Conservation (phyloP, 768 basidiomycete species). For the Leccinum obscurum region DNA sequence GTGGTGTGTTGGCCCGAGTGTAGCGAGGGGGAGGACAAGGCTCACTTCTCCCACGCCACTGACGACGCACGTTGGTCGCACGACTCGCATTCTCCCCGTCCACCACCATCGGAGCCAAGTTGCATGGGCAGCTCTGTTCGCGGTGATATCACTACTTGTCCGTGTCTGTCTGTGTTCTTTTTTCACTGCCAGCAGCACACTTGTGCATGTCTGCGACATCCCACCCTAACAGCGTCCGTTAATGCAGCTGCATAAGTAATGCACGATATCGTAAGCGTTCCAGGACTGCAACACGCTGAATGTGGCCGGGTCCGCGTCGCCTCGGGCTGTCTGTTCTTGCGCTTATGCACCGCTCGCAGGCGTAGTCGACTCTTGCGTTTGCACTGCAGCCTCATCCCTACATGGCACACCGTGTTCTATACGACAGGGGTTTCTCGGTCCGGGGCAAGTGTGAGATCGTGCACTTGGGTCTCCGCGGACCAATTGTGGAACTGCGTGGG, state of each 20-base stretch:
- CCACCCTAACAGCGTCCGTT: slow-evolving; percentile 9
- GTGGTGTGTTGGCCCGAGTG: slow-evolving; percentile 11
- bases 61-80: slow-evolving; percentile 5
- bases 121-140: neutral
- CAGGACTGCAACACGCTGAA: slow-evolving; percentile 1
- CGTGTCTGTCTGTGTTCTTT: neutral
- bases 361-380: slow-evolving; percentile 1
- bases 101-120: slow-evolving; percentile 5
- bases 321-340: slow-evolving; percentile 7
- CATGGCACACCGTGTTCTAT: neutral
- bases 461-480: slow-evolving; percentile 27
- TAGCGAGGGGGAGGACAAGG: slow-evolving; percentile 16
- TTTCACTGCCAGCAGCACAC: neutral
- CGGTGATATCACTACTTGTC: neutral
- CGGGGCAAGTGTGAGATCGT: slow-evolving; percentile 8
- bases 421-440: slow-evolving; percentile 7
- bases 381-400: neutral
- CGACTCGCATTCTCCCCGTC: neutral
- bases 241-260: neutral
- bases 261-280: slow-evolving; percentile 2
- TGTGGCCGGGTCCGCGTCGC: slow-evolving; percentile 2
- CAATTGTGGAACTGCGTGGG: slow-evolving; percentile 15
- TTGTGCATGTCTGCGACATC: neutral
- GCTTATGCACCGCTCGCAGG: slow-evolving; percentile 6
- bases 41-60: slow-evolving; percentile 28